Evolutionary conservation across 371 early-diverging fungal species (phyloP), one percentile per base, ranked within the genome.

Genomic region (Haplosporangium sp.): DNA sequence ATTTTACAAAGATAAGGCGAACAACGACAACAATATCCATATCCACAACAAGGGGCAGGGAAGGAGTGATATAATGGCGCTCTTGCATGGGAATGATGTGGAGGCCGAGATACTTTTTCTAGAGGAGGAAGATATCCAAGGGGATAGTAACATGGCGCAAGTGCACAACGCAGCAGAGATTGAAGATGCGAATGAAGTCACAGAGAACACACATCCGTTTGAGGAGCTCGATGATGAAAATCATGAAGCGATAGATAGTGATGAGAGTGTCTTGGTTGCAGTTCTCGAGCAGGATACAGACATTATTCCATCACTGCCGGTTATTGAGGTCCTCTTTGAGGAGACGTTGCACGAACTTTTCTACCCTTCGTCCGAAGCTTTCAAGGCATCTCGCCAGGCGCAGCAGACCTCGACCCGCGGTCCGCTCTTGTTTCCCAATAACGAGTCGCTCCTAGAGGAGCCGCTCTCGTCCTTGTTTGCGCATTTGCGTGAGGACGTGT

Each of bases 301-400:
- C 41, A 40, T 67, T 12, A 43, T 14, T n/a, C 67, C 59, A 4
- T 38, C 59, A 5, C 36, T 67, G 37, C 67, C 67, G 4, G 45
- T 59, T 9, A 45, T 67, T 40, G 67, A 67, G 55, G 37, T 67
- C 50, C 29, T 45, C 7, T 59, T 54, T 37, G 67, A 54, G 20
- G 54, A 59, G 6, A 45, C 47, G 2, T 51, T 59, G 37, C 38
- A 59, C 53, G 67, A 67, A 29, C 54, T 67, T 1, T 53, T 67
- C 59, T 18, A 14, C 36, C 23, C 59, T 20, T 67, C 67, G 0
- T 67, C 67, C 3, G 47, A 67, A 14, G 67, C 67, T 10, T 67
- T 59, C 67, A 59, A 59, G 47, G 38, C 67, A 13, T 51, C 45
- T 1, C 53, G 54, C 38, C 45, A 36, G 14, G 54, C 7, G 37